Evolutionary conservation across 1,139 yeast genomes (phyloP).

Genomic region (Debaryomyces robertsiae): DNA sequence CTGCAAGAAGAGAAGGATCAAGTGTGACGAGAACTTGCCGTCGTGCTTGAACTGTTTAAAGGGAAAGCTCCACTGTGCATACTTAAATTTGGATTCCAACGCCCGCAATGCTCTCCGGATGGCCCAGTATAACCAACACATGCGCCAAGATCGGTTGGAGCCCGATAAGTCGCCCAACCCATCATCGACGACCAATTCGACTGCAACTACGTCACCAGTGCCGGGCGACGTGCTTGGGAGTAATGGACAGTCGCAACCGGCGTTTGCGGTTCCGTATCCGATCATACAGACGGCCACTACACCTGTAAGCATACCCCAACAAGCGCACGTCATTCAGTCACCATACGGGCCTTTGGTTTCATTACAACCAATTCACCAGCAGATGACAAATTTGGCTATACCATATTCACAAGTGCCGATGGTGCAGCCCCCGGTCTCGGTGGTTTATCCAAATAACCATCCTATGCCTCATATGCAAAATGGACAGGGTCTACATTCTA

Average conservation of each 20-base stretch:
- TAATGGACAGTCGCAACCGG: slow-evolving; percentile 9
- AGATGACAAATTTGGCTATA: slow-evolving; percentile 10
- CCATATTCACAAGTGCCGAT: slow-evolving; percentile 8
- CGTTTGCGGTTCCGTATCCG: slow-evolving; percentile 21
- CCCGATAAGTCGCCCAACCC: slow-evolving; percentile 8
- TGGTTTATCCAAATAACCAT: slow-evolving; percentile 12
- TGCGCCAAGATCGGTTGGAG: slow-evolving; percentile 33
- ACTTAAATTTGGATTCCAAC: slow-evolving; percentile 50
- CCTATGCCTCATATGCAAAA: slow-evolving; percentile 5
- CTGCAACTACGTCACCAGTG: slow-evolving; percentile 13
- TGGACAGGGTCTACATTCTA: slow-evolving; percentile 9
- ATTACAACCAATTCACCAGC: slow-evolving; percentile 28
- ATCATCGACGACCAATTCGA: slow-evolving; percentile 4
- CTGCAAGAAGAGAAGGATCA: slow-evolving; percentile 65
- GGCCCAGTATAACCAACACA: slow-evolving; percentile 53
- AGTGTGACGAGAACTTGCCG: slow-evolving; percentile 68
- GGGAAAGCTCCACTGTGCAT: slow-evolving; percentile 60
- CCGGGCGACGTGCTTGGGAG: slow-evolving; percentile 8
- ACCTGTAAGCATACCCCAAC: slow-evolving; percentile 18
- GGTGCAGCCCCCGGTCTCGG: slow-evolving; percentile 4
- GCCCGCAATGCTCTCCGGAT: slow-evolving; percentile 53
- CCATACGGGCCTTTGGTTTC: slow-evolving; percentile 43
- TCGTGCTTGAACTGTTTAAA: slow-evolving; percentile 61
- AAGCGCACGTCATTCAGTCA: slow-evolving; percentile 27
- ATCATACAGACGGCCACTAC: slow-evolving; percentile 16